Base-by-base conservation (phyloP, 805 yeast genomes). In the Barnettozyma vustinii region DNA sequence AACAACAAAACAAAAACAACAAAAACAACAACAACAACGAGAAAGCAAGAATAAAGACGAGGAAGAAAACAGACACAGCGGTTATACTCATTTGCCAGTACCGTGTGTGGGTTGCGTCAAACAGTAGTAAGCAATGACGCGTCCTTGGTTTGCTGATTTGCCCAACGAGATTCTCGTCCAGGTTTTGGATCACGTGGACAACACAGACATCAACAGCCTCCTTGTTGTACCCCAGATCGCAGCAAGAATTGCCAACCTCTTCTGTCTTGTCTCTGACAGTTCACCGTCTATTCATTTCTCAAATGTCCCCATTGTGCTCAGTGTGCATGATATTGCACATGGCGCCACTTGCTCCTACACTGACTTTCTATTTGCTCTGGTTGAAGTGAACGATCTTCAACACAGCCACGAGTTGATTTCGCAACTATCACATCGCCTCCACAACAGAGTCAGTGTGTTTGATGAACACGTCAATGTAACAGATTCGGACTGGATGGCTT, bases 341-440 rank as follows among this genome's bases (percentile, higher is more conserved):
- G 33, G 33, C 33, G 4, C 33, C 16, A 13, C 33, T 4, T 5
- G 16, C 16, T 5, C 4, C 16, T 30, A 9, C 16, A 13, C 33
- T 13, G 33, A 13, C 33, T 30, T 30, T 30, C 33, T 30, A 15
- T 43, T 27, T 20, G 47, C 45, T 5, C 23, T 55, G 2, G 48
- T 55, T 1, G 58, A 55, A 41, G 39, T 55, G 21, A 48, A 53
- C 35, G 53, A 55, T 18, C 26, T 53, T 10, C 33, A 27, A 18
- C 35, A 36, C 23, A 23, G 52, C 10, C 21, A 23, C 12, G 8
- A 15, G 5, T 15, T 33, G 16, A 4, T 55, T 5, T n/a, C 46
- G 2, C n/a, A 19, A 1, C 23, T 51, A 7, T 43, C 58, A 3
- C 1, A 12, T 5, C 1, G 35, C 7, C 25, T 51, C 8, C 32